Base-by-base conservation (phyloP, 1,139 yeast genomes). In the Pichia kudriavzevii region DNA sequence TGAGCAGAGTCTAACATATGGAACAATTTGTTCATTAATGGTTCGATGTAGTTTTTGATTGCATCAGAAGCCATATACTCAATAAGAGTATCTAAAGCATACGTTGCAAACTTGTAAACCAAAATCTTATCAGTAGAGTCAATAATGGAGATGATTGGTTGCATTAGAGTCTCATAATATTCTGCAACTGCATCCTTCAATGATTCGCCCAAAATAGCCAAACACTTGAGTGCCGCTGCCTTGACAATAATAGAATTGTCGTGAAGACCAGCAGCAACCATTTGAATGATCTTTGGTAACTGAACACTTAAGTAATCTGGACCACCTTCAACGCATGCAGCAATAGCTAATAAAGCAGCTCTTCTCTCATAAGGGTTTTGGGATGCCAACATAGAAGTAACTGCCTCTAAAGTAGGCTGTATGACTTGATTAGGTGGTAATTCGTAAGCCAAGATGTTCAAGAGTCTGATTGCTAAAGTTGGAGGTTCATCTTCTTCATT, bases 361-460 rank as follows among this genome's bases (percentile, higher is more conserved):
- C 95, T 79, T 66, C 94, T 79, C 62, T 82, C 87, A 46, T 75
- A 80, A 42, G 72, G 71, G 56, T 82, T 75, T 17, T 75, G 46
- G 14, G 94, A 79, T 33, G 66, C 59, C 47, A 83, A 67, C 68
- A 81, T 66, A 34, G 70, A 55, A 34, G 79, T 78, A 47, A 85
- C 63, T 45, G 72, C 71, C 45, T 78, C 84, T 45, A 88, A 69
- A 43, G 91, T 70, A 38, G 95, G 91, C 43, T 69, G 72, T 47
- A 87, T 76, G 41, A 84, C 94, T 60, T 91, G 98, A 32, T 87
- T 73, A 36, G 98, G 95, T 36, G 98, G 95, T 51, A 93, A 68
- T 53, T 80, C 85, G 30, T 79, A 69, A 18, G 97, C 72, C 49
- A 91, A 74, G 53, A 75, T 72, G 38, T 88, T 83, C 38, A 91